Evolutionary conservation across 202 grass and related monocot species (phyloP), one percentile per base, ranked within the genome.

Genomic region (Hordeum pubiflorum): DNA sequence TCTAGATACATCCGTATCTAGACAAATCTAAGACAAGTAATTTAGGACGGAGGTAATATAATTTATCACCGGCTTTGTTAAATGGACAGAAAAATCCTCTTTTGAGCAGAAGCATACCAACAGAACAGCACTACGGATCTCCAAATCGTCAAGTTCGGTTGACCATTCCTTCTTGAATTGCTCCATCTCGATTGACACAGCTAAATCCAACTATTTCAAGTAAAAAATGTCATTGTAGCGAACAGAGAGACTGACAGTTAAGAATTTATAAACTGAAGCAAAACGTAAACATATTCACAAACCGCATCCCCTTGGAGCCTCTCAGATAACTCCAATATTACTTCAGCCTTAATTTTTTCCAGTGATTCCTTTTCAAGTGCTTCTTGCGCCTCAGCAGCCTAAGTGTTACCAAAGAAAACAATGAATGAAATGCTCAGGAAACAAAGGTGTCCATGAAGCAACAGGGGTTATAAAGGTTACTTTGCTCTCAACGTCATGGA

Each of bases 351-450:
- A 66, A 98, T 64, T 82, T 87, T 91, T 29, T 91, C 88, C 83
- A 98, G 85, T 4, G 92, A 90, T 64, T 98, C 95, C 71, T 91
- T 94, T 87, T 98, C 95, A 75, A 98, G 95, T 81, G 95, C 91
- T 86, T 98, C 95, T 91, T 98, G 95, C 2, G 95, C 95, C 76
- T 98, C 76, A 75, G 95, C 90, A 74, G 95, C 95, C 95, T 98
- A 89, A 75, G 23, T 65, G n/a, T 82, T 26, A 9, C 69, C 74
- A 58, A 58, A 83, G 43, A 77, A 84, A 5, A 69, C 22, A 24
- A 68, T 65, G 36, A 75, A 46, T 39, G 13, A 82, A 86, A 89
- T 44, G n/a, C 43, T 67, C 61, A 43, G 63, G 75, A 61, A 74
- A 66, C 23, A 38, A 61, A 67, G 31, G 50, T 70, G 58, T 33